Evolutionary conservation across 2,329 filamentous ascomycete genomes (phyloP), one percentile per base, ranked within the genome.

Genomic region (Parafenestella ontariensis): DNA sequence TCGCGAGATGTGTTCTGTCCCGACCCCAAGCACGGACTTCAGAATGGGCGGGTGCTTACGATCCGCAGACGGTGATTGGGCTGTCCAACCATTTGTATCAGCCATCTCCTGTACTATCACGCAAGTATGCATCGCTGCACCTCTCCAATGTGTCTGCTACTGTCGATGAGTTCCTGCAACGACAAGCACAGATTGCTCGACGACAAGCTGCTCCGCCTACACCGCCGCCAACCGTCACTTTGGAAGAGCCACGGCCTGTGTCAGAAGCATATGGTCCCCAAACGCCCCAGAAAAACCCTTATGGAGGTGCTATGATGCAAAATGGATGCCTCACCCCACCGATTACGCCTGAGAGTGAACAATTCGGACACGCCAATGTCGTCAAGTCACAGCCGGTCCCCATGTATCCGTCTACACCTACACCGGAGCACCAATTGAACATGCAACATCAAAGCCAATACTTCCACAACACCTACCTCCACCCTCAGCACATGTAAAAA

Each of bases 321-420:
- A 85, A 91, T 62, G 91, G 91, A 53, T 92, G 92, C 76, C 84
- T 93, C 63, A 95, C 91, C 15, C 91, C 91, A 23, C 91, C 91
- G 1, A 94, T 95, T 72, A 95, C 91, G 0, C 91, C 91, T 4
- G 91, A 94, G 59, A 78, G 78, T 58, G 78, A 80, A 36, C 72
- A 73, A 40, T 74, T 72, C 42, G 69, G 62, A 17, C 64, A 72
- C 39, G 56, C 51, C 15, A 65, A 69, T 33, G 62, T 69, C 42
- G 65, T 65, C 50, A 74, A 74, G 59, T 61, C 66, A 26, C 66
- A 70, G 45, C 61, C 63, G 17, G 56, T 62, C 6, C 47, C 61
- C 11, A 58, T 68, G 44, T 77, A 74, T 55, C 73, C 75, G 6
- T 65, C 72, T n/a, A 76, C 75, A 23, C 75, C 75, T 13, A 76